phyloP scores from a whole-genome alignment of 2,329 filamentous ascomycete species.

The Fusarium beomiforme region DNA sequence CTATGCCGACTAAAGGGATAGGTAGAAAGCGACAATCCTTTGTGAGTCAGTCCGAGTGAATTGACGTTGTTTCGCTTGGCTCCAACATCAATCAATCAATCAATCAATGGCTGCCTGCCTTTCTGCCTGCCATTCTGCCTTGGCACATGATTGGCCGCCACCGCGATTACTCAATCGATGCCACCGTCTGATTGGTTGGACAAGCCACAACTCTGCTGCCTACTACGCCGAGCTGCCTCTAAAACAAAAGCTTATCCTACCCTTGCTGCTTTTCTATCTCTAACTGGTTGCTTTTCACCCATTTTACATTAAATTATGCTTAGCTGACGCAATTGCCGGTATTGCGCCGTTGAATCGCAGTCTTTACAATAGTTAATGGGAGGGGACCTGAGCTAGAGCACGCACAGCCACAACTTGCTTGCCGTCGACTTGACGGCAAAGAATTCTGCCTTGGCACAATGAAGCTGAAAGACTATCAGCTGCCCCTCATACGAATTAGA shows the following conservation, averaged over 20 bases:
- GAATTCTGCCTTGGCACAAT: background rate
- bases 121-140: conserved; percentile 9
- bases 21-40: fast-evolving
- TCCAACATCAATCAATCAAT: background rate
- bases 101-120: no score
- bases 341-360: no score
- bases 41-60: conserved; percentile 1
- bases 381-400: background rate
- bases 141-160: background rate
- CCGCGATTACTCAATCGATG: fast-evolving
- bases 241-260: no score
- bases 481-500: no score
- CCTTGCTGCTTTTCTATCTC: no score
- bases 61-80: background rate
- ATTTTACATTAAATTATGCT: background rate
- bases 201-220: conserved; percentile 10
- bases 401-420: background rate
- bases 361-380: no score
- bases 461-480: no score
- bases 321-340: no score
- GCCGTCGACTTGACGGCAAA: background rate
- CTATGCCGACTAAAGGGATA: no score
- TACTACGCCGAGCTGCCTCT: background rate
- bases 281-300: no score
- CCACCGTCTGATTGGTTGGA: background rate